phyloP scores from a whole-genome alignment of 75 land plant genomes.

The Cunninghamia lanceolata region DNA sequence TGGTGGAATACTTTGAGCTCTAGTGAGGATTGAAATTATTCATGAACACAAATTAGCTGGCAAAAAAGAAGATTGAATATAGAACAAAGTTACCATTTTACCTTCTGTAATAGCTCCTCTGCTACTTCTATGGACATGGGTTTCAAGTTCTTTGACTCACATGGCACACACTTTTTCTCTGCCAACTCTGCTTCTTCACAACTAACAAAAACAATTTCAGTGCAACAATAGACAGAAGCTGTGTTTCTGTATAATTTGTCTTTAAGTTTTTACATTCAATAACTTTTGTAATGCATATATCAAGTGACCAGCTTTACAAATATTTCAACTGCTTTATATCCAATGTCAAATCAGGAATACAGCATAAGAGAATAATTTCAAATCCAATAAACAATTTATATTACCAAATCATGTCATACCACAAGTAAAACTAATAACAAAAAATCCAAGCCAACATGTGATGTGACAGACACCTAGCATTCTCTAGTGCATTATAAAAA shows the following conservation, averaged over 20 bases:
- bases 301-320: background rate
- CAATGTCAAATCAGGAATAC: background rate
- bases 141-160: conserved; percentile 57
- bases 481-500: background rate
- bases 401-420: background rate
- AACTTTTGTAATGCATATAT: background rate
- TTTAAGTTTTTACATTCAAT: background rate
- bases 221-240: background rate
- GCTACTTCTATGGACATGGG: conserved; percentile 81
- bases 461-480: background rate
- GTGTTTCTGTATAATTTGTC: background rate
- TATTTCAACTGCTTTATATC: background rate
- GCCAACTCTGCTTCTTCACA: conserved; percentile 38
- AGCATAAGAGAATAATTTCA: background rate
- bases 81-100: background rate
- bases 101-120: conserved; percentile 57
- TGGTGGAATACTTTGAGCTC: background rate
- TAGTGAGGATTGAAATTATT: background rate
- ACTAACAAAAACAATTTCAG: background rate
- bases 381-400: background rate
- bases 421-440: background rate
- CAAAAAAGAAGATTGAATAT: background rate
- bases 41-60: background rate
- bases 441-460: background rate
- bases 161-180: conserved; percentile 89